A percentile compares a stretch with the other conserved stretches of the same genome.
These are phyloP conservation scores for Letharia lupina DNA, from an alignment of 495 filamentous ascomycete species.

Conservation along the genomic window DNA sequence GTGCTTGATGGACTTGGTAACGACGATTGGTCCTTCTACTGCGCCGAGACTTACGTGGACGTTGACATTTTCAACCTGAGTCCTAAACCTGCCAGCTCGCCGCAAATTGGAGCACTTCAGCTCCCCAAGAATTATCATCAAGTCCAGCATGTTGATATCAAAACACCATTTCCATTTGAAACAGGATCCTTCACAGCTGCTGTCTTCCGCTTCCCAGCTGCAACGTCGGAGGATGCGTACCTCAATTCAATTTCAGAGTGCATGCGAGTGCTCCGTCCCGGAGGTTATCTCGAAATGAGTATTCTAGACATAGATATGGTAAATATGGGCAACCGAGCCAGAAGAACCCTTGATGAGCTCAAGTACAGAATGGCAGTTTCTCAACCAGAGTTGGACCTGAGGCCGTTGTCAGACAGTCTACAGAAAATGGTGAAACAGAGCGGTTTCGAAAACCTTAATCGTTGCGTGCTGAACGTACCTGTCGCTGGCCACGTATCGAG, in stretches of 20 bases:
- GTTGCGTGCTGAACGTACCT: conserved; percentile 83
- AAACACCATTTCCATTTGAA: conserved; percentile 75
- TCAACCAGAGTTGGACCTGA: conserved; percentile 56
- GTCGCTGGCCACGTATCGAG: conserved; percentile 62
- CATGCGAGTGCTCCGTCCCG: conserved; percentile 81
- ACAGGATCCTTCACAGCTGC: conserved; percentile 74
- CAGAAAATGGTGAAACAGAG: conserved; percentile 64
- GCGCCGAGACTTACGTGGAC: conserved; percentile 79
- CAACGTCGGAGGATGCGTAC: conserved; percentile 64
- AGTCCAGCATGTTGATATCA: conserved; percentile 59
- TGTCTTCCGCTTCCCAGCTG: conserved; percentile 81
- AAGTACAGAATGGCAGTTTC: conserved; percentile 65
- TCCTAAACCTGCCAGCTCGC: conserved; percentile 20
- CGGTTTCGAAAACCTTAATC: conserved; percentile 77
- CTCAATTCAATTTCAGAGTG: conserved; percentile 77
- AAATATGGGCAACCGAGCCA: conserved; percentile 71
- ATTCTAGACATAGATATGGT: conserved; percentile 80
- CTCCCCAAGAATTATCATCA: conserved; percentile 81
- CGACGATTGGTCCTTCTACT: conserved; percentile 97
- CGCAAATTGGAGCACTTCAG: conserved; percentile 35
- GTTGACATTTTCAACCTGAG: conserved; percentile 81
- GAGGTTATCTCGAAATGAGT: conserved; percentile 81
- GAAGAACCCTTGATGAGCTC: conserved; percentile 65
- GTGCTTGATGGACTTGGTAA: conserved; percentile 87
- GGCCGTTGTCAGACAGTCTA: conserved; percentile 68